Evolutionary conservation across 2,329 filamentous ascomycete genomes (phyloP).

Genomic region (Diaporthe amygdali): DNA sequence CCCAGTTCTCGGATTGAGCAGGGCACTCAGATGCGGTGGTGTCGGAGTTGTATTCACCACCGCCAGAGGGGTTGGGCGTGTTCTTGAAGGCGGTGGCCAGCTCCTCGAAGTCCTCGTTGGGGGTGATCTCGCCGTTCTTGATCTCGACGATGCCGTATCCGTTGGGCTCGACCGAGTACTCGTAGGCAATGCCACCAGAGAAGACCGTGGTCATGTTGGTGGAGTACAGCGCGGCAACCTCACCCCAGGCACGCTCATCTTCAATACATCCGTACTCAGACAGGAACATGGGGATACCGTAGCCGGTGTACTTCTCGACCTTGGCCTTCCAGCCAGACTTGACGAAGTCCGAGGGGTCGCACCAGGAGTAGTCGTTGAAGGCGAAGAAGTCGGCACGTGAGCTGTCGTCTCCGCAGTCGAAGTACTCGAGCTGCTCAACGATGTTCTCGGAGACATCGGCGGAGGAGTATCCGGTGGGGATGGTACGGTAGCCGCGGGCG

Average conservation of each 20-base stretch:
- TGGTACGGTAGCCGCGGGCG: conserved; percentile 62
- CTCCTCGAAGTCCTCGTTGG: conserved; percentile 66
- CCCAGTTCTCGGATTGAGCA: conserved; percentile 52
- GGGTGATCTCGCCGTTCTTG: conserved; percentile 56
- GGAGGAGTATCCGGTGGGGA: conserved; percentile 78
- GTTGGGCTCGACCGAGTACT: conserved; percentile 84
- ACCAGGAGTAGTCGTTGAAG: conserved; percentile 86
- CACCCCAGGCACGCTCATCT: conserved; percentile 81
- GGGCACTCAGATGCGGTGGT: conserved; percentile 56
- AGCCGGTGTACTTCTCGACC: conserved; percentile 85
- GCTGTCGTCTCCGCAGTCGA: conserved; percentile 89
- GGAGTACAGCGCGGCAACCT: conserved; percentile 81
- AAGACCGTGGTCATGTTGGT: conserved; percentile 86
- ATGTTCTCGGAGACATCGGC: conserved; percentile 88
- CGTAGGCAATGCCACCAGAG: conserved; percentile 95
- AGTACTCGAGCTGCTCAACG: conserved; percentile 84
- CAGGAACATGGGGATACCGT: conserved; percentile 89
- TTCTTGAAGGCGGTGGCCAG: conserved; percentile 54
- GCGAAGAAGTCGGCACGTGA: conserved; percentile 88
- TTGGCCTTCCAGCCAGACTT: conserved; percentile 85
- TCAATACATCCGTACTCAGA: conserved; percentile 93
- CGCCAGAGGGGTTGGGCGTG: conserved; percentile 56
- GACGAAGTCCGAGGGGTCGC: conserved; percentile 71
- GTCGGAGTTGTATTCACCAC: conserved; percentile 55
- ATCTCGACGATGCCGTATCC: conserved; percentile 81